Evolutionary conservation across 208 protist species (phyloP), one percentile per base, ranked within the genome.

Genomic region (Leishmania turanica): DNA sequence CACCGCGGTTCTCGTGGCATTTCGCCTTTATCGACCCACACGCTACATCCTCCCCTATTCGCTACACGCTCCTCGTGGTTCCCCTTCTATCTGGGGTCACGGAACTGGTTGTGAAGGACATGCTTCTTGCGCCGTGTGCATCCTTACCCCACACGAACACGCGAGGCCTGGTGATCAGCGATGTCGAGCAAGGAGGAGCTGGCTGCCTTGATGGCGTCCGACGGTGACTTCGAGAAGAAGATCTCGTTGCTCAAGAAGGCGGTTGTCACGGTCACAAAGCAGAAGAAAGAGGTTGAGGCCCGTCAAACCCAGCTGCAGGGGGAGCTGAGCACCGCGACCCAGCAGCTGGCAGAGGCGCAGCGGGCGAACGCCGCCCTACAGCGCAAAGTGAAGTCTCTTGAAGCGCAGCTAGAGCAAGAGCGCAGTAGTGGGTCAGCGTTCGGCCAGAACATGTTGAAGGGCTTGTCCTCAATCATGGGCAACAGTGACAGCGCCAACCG

Each of bases 201-300:
- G 37, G 88, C 90, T 27, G 91, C 89, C 49, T 81, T 97, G 51
- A 96, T 96, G 92, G 87, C 91, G 2, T 91, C 88, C 17, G 86
- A 91, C 64, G 92, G 92, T 24, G 91, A 95, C 62, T 81, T 82
- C 54, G 87, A 95, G 74, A 90, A 93, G 75, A 97, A 96, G 80
- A 95, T 96, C 74, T 91, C 91, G 34, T 78, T 96, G 34, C 82
- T 97, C 3, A 96, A 96, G 81, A 96, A 92, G 77, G 93, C 93
- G 8, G 92, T 96, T 45, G 91, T 96, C 15, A 89, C 78, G 24
- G 90, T 95, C 27, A 96, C 95, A n/a, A 90, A 90, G 69, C 93
- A 96, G 64, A 96, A 96, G 83, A 92, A 95, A 58, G 79, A 95
- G 73, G 69, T 96, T 19, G 92, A 96, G 77, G 75, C 73, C 40